Conservation (phyloP, 2,329 filamentous ascomycete species). For the Aspergillus tamarii region DNA sequence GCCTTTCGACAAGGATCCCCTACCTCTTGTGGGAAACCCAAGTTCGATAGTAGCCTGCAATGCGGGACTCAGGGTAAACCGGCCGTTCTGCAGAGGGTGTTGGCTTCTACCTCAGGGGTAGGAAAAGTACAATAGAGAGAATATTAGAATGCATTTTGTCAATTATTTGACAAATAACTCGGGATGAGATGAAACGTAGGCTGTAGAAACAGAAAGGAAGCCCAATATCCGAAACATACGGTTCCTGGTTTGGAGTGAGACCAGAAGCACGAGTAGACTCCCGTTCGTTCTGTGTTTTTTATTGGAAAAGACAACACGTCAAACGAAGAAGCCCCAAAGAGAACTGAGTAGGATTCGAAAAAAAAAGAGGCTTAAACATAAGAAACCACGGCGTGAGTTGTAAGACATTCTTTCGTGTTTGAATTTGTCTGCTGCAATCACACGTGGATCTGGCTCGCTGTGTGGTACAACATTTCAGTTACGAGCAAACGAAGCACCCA, state of each 20-base stretch:
- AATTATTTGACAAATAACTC: background rate
- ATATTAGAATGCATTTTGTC: background rate
- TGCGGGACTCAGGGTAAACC: too few species aligned
- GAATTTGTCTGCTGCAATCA: background rate
- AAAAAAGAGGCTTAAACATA: background rate
- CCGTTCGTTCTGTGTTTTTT: background rate
- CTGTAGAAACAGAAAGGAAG: background rate
- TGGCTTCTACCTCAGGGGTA: background rate
- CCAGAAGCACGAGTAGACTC: background rate
- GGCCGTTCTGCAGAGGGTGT: too few species aligned
- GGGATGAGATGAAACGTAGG: too few species aligned
- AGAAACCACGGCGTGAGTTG: background rate
- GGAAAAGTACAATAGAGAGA: slow-evolving; percentile 3
- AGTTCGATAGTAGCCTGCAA: background rate
- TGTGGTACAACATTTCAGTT: background rate
- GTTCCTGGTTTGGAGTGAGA: background rate
- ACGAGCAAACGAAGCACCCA: background rate
- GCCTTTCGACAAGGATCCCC: background rate
- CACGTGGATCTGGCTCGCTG: background rate
- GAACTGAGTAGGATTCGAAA: background rate
- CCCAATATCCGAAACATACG: background rate
- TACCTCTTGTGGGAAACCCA: slow-evolving; percentile 3
- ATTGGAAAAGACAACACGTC: background rate
- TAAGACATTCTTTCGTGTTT: background rate
- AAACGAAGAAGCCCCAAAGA: background rate